These are phyloP conservation scores for Camellia japonica DNA, from an alignment of 148 eudicot genomes.

Conservation along the genomic window DNA sequence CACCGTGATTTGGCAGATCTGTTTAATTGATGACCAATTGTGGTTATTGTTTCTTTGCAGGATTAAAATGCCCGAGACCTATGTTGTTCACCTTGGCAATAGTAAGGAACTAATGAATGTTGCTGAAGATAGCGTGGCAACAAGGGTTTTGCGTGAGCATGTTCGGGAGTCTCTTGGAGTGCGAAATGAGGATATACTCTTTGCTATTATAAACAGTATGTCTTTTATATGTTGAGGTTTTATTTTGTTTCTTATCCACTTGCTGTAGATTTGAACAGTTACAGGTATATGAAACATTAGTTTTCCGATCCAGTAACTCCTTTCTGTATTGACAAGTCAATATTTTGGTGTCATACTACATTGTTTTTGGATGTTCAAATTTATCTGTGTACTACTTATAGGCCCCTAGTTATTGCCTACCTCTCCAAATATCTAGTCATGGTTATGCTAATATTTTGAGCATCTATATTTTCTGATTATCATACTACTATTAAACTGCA, in stretches of 20 bases:
- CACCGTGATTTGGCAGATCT: background rate
- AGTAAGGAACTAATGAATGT: slow-evolving; percentile 96
- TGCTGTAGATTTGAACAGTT: background rate
- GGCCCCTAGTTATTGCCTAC: too few species aligned
- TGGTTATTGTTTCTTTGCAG: slow-evolving; percentile 33
- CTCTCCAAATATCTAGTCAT: background rate
- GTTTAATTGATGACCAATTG: background rate
- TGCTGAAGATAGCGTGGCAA: slow-evolving; percentile 86
- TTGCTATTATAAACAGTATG: slow-evolving; percentile 89
- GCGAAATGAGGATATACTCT: slow-evolving; percentile 83
- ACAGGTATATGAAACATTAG: background rate
- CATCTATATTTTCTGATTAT: background rate
- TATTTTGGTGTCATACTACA: background rate
- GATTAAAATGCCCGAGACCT: slow-evolving; percentile 89
- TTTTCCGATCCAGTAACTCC: background rate
- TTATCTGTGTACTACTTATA: too few species aligned
- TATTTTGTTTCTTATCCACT: background rate
- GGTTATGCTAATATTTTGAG: background rate
- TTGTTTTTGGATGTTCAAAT: background rate
- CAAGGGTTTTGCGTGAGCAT: slow-evolving; percentile 87
- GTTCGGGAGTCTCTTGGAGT: slow-evolving; percentile 94
- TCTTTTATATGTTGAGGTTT: background rate
- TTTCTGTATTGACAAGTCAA: background rate
- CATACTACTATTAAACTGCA: slow-evolving; percentile 22
- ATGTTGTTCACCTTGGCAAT: slow-evolving; percentile 98